A percentile compares a stretch with the other conserved stretches of the same genome.
These are phyloP conservation scores for Umbelopsis sp. DNA, from an alignment of 192 early-diverging fungal species.

Conservation along the genomic window DNA sequence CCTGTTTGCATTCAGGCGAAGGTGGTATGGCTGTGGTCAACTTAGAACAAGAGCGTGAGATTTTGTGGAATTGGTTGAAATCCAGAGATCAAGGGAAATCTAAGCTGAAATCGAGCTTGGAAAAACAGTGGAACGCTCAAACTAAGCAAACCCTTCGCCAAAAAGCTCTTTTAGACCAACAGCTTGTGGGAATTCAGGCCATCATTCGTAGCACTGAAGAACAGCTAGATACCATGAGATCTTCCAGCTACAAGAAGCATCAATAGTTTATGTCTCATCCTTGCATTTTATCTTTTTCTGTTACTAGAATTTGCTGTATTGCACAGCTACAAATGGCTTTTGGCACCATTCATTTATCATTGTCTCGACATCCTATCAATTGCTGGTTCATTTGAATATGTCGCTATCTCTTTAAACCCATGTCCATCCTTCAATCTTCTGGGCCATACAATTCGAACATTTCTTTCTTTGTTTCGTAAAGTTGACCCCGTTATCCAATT, in stretches of 20 bases:
- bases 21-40: neutral
- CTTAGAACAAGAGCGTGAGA: neutral
- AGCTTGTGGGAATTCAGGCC: constrained; percentile 4
- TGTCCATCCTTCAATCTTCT: too few species aligned
- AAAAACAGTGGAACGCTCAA: neutral
- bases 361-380: too few species aligned
- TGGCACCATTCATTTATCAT: too few species aligned
- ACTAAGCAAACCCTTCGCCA: neutral
- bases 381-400: too few species aligned
- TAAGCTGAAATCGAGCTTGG: neutral
- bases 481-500: too few species aligned
- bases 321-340: too few species aligned
- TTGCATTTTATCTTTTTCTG: too few species aligned
- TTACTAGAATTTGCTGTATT: too few species aligned
- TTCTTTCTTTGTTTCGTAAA: too few species aligned
- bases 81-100: neutral
- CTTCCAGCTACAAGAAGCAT: neutral
- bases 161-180: constrained; percentile 1
- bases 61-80: neutral
- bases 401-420: too few species aligned
- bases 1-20: neutral
- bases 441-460: too few species aligned
- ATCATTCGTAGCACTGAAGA: constrained; percentile 5
- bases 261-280: neutral
- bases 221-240: constrained; percentile 2